Evolutionary conservation across 805 yeast genomes (phyloP).

Genomic region (Alloascoidea africana): DNA sequence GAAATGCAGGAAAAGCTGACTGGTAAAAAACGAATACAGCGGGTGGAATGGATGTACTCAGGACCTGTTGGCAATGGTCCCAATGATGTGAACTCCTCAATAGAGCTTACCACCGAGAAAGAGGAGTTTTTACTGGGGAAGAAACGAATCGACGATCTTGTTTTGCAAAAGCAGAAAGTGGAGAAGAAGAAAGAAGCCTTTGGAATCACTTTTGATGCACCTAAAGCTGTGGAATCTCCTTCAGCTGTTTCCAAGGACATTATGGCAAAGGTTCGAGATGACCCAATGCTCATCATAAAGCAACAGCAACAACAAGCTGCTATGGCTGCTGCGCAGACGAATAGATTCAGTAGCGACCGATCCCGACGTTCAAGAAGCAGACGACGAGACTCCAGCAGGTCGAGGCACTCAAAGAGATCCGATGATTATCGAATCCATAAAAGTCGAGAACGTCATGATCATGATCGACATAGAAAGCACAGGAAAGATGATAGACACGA

Average conservation of each 20-base stretch:
- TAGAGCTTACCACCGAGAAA: conserved; percentile 20
- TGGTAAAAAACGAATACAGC: conserved; percentile 23
- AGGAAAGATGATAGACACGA: neutral
- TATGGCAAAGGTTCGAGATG: conserved; percentile 20
- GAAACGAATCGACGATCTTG: conserved; percentile 26
- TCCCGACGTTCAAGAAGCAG: conserved; percentile 1
- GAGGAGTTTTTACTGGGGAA: conserved; percentile 42
- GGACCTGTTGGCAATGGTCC: conserved; percentile 20
- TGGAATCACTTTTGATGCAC: conserved; percentile 14
- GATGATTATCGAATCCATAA: neutral
- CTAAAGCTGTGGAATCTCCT: conserved; percentile 6
- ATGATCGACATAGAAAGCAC: neutral
- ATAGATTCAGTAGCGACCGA: neutral
- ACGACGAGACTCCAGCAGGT: neutral
- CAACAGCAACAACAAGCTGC: conserved; percentile 13
- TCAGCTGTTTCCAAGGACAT: conserved; percentile 10
- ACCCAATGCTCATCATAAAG: conserved; percentile 34
- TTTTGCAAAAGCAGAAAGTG: conserved; percentile 12
- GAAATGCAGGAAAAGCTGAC: conserved; percentile 26
- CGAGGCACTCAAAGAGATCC: neutral
- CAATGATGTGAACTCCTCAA: conserved; percentile 11
- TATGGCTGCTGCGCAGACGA: neutral
- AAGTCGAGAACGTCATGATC: neutral
- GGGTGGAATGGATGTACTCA: conserved; percentile 83
- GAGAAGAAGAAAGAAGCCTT: conserved; percentile 11